Base-by-base conservation (phyloP, 306 rosid genomes). In the Rubus idaeus region DNA sequence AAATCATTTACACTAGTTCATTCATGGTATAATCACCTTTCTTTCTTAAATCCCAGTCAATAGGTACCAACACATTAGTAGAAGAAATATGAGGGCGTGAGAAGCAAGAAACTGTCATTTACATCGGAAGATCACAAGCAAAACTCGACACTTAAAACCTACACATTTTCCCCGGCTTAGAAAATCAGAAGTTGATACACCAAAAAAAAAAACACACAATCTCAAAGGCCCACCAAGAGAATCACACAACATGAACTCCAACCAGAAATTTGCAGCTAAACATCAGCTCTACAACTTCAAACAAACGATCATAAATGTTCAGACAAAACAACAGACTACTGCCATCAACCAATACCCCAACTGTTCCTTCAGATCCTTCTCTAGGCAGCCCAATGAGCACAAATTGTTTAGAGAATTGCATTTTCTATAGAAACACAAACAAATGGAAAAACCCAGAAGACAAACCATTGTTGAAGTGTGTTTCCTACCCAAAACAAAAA, bases 221-320 rank as follows among this genome's bases (percentile, higher is more conserved):
- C 46, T 70, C 26, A 51, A 70, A 4, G 45, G 30, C 26, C 61
- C 39, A 51, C 74, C 60, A 50, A 30, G 46, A 50, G 61, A 50
- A 50, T 70, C 75, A 70, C 8, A 49, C 7, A 30, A 49, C 62
- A 70, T 20, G 23, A 66, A 67, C 23, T 6, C 49, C 70, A 47
- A 56, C 62, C 35, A 20, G 62, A 56, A 20, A 21, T 0, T 60
- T 60, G 65, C 40, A 60, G 40, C 39, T 58, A 23, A 23, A 23
- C 4, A 23, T 60, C 3, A 23, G 8, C 40, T 6, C 8, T 26
- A 4, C 63, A 57, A 21, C 0, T 57, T 57, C 37, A 57, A 10
- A 57, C 0, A 20, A 3, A 21, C 10, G n/a, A 55, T n/a, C 60
- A n/a, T 53, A 14, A 14, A 0, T 50, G n/a, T 50, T 50, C 21